Conservation (phyloP, 306 rosid genomes). For the Canavalia ensiformis region DNA sequence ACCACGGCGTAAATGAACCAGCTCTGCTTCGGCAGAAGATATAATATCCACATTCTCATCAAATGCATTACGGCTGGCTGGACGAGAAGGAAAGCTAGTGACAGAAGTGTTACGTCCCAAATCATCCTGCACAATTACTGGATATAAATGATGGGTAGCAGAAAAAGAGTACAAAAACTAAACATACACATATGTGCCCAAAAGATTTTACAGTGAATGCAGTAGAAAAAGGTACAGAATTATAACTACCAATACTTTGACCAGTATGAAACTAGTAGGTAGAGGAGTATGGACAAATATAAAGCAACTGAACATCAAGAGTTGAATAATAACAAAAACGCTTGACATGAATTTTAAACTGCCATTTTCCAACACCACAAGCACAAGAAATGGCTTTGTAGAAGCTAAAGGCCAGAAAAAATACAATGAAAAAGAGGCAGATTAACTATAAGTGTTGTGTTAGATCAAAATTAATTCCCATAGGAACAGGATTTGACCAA, state of each 20-base stretch:
- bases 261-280: not conserved
- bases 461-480: not conserved
- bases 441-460: not conserved
- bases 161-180: not conserved
- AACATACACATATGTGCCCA: not conserved
- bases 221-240: constrained; percentile 13
- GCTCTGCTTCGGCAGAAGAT: constrained; percentile 71
- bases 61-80: constrained; percentile 88
- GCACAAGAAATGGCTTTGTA: constrained; percentile 12
- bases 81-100: constrained; percentile 80
- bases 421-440: not conserved
- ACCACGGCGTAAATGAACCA: constrained; percentile 61
- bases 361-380: constrained; percentile 20
- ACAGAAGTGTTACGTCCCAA: constrained; percentile 68
- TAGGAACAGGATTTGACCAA: not conserved
- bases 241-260: not conserved
- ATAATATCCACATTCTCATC: constrained; percentile 76
- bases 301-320: not conserved
- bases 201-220: constrained; percentile 1
- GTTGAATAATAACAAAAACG: not conserved
- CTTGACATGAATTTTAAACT: not conserved
- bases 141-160: constrained; percentile 21
- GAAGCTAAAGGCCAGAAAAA: constrained; percentile 15
- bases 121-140: constrained; percentile 77
- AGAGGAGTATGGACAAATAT: not conserved